Evolutionary conservation across 2,329 filamentous ascomycete genomes (phyloP).

Genomic region (Exophiala mesophila): DNA sequence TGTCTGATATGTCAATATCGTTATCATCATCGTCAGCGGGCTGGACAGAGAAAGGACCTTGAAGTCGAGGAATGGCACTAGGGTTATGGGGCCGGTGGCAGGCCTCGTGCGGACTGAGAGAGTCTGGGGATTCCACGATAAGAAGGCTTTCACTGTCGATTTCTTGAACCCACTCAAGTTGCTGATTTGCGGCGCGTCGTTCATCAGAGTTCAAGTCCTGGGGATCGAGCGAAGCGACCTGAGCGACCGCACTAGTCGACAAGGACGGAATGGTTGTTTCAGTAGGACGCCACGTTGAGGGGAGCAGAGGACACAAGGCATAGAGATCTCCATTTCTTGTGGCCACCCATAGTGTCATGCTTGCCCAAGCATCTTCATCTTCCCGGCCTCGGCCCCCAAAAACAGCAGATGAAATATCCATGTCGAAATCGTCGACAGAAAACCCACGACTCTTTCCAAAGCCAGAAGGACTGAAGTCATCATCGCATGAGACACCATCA

Average conservation of each 20-base stretch:
- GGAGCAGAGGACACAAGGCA: slow-evolving; percentile 83
- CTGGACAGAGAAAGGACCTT: slow-evolving; percentile 56
- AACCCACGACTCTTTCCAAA: slow-evolving; percentile 74
- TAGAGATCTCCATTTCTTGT: slow-evolving; percentile 93
- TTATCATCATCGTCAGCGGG: slow-evolving; percentile 45
- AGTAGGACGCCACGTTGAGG: slow-evolving; percentile 76
- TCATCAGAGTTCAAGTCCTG: slow-evolving; percentile 41
- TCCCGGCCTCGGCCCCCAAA: slow-evolving; percentile 68
- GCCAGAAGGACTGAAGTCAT: slow-evolving; percentile 74
- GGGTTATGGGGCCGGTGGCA: slow-evolving; percentile 51
- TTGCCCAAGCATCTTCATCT: slow-evolving; percentile 69
- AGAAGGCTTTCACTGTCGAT: slow-evolving; percentile 52
- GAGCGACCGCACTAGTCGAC: slow-evolving; percentile 75
- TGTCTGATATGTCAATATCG: slow-evolving; percentile 55
- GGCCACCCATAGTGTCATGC: slow-evolving; percentile 96
- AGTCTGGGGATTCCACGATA: slow-evolving; percentile 34
- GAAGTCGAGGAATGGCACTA: slow-evolving; percentile 54
- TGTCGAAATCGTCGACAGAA: slow-evolving; percentile 83
- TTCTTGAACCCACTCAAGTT: slow-evolving; percentile 55
- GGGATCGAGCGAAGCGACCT: slow-evolving; percentile 47
- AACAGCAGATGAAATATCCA: slow-evolving; percentile 85
- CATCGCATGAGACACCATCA: slow-evolving; percentile 73
- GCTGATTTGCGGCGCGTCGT: slow-evolving; percentile 48
- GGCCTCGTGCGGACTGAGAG: slow-evolving; percentile 45
- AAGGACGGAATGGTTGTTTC: slow-evolving; percentile 74